Evolutionary conservation across 331 rosid species (phyloP).

Genomic region (Prunus yedoensis): DNA sequence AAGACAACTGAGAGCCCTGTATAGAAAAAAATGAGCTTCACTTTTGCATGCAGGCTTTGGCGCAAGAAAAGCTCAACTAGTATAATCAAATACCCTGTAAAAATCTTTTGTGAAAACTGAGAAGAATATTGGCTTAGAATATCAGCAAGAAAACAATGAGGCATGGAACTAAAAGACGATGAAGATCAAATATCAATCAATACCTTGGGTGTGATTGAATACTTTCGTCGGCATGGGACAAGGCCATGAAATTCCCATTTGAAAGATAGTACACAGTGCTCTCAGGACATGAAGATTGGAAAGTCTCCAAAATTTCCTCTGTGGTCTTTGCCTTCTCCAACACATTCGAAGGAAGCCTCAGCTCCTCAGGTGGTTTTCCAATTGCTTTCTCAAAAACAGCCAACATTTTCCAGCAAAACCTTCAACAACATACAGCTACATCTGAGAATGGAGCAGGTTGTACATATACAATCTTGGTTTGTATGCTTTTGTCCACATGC

Average conservation of each 20-base stretch:
- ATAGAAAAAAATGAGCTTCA: background rate
- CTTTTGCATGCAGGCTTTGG: background rate
- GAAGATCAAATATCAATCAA: no score
- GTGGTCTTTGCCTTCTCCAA: constrained; percentile 33
- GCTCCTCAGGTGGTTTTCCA: constrained; percentile 55
- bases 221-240: constrained; percentile 32
- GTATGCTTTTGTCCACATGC: background rate
- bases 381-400: constrained; percentile 47
- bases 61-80: background rate
- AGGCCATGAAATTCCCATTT: constrained; percentile 53
- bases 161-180: no score
- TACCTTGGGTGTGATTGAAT: constrained; percentile 44
- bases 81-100: no score
- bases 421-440: background rate
- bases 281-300: constrained; percentile 36
- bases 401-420: constrained; percentile 35
- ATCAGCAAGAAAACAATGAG: no score
- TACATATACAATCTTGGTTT: background rate
- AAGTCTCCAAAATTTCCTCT: constrained; percentile 28
- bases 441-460: background rate
- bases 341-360: constrained; percentile 40
- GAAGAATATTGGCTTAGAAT: no score
- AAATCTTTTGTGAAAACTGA: no score
- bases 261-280: constrained; percentile 41
- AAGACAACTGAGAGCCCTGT: background rate